phyloP scores from a whole-genome alignment of 1,284 basidiomycete species.

The Coniferiporia weirii region DNA sequence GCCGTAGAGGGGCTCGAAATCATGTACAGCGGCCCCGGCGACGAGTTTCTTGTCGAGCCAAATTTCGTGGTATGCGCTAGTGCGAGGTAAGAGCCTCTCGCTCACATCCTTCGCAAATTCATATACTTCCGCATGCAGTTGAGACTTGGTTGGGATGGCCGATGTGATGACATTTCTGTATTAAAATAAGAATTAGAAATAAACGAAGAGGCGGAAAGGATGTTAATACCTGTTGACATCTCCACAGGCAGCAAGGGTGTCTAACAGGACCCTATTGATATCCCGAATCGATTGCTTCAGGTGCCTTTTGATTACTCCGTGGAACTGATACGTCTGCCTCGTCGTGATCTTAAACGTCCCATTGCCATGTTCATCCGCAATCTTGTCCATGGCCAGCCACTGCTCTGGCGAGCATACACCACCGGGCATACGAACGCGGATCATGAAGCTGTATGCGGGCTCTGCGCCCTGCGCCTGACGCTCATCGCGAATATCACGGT shows the following conservation, averaged over 20 bases:
- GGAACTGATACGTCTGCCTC: conserved; percentile 99
- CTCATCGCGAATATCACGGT: conserved; percentile 97
- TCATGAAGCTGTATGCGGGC: conserved; percentile 98
- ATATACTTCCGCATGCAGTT: conserved; percentile 81
- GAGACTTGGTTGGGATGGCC: conserved; percentile 84
- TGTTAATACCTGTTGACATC: conserved; percentile 82
- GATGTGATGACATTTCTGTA: conserved; percentile 88
- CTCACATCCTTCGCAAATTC: conserved; percentile 85
- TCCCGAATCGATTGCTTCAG: conserved; percentile 95
- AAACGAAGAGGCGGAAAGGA: conserved; percentile 23
- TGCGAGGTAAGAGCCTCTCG: conserved; percentile 84
- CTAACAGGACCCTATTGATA: conserved; percentile 88
- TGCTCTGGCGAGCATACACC: conserved; percentile 90
- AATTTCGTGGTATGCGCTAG: conserved; percentile 96
- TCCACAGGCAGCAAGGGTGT: conserved; percentile 97
- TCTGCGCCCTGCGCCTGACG: conserved; percentile 90
- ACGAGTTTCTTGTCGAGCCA: conserved; percentile 98
- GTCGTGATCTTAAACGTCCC: conserved; percentile 98
- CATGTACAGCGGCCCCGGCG: conserved; percentile 85
- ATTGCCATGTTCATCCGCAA: conserved; percentile 92
- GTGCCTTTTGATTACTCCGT: conserved; percentile 96
- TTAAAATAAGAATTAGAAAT: conserved; percentile 4
- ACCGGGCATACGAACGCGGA: conserved; percentile 92
- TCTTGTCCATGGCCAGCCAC: conserved; percentile 95
- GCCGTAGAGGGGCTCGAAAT: conserved; percentile 95